These are phyloP conservation scores for Ogataea hybrid DNA, from an alignment of 1,139 yeast genomes.

Conservation along the genomic window DNA sequence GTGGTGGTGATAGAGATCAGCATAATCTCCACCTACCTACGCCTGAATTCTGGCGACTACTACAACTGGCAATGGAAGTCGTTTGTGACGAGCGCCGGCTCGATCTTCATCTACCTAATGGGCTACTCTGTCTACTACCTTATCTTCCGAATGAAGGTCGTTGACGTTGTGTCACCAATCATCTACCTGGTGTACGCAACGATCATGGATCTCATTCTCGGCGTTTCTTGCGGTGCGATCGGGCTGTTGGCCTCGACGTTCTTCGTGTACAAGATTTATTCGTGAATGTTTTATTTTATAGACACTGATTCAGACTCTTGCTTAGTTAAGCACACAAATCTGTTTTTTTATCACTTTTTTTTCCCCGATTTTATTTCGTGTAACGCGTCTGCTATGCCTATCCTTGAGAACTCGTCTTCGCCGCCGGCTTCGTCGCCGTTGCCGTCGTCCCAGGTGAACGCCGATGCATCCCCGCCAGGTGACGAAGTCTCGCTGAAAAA, in stretches of 20 bases:
- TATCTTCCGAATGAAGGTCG: slow-evolving; percentile 50
- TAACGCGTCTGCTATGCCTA: slow-evolving; percentile 9
- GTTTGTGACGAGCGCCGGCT: slow-evolving; percentile 68
- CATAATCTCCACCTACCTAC: slow-evolving; percentile 66
- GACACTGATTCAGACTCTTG: slow-evolving; percentile 1
- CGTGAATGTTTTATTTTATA: slow-evolving; percentile 26
- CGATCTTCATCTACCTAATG: slow-evolving; percentile 67
- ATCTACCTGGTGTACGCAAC: slow-evolving; percentile 73
- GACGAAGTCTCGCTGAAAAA: slow-evolving; percentile 1
- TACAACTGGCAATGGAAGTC: slow-evolving; percentile 81
- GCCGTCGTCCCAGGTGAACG: slow-evolving; percentile 22
- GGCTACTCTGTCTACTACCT: slow-evolving; percentile 69
- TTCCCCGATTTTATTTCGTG: slow-evolving; percentile 3
- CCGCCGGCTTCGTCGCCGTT: slow-evolving; percentile 14
- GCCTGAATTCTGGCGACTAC: slow-evolving; percentile 60
- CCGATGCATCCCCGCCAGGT: slow-evolving; percentile 13
- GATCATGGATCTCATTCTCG: slow-evolving; percentile 59
- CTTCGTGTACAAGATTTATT: slow-evolving; percentile 58
- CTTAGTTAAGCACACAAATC: slow-evolving; percentile 2
- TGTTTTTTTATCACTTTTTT: background rate
- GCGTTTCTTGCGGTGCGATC: slow-evolving; percentile 73
- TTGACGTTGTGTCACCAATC: slow-evolving; percentile 67
- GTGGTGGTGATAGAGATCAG: slow-evolving; percentile 71
- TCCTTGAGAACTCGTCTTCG: slow-evolving; percentile 9
- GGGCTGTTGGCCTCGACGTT: slow-evolving; percentile 64